These are phyloP conservation scores for Mycena crocata DNA, from an alignment of 768 basidiomycete genomes.

Conservation along the genomic window DNA sequence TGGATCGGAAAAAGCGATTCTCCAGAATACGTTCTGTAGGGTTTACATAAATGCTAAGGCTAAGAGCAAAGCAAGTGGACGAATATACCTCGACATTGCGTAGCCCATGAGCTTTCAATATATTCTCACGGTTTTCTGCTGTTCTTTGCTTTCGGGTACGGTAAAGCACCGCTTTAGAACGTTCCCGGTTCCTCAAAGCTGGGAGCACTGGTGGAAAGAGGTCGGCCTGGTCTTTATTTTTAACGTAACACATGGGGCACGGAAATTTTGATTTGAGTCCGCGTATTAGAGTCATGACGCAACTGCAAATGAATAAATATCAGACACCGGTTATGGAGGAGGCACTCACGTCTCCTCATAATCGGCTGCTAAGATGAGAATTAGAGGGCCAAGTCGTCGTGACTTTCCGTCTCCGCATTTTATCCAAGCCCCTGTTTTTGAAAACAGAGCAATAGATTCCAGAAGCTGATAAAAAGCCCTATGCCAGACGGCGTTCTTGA, in stretches of 20 bases:
- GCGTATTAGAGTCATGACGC: slow-evolving; percentile 51
- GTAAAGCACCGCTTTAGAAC: slow-evolving; percentile 26
- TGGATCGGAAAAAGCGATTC: slow-evolving; percentile 46
- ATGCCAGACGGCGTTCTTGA: slow-evolving; percentile 54
- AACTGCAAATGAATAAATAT: slow-evolving; percentile 37
- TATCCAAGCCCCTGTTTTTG: slow-evolving; percentile 36
- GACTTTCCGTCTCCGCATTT: slow-evolving; percentile 43
- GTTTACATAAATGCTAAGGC: not conserved
- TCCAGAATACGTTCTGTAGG: slow-evolving; percentile 59
- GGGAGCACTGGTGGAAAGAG: slow-evolving; percentile 20
- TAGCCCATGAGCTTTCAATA: slow-evolving; percentile 37
- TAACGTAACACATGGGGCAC: slow-evolving; percentile 53
- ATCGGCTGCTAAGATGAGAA: slow-evolving; percentile 54
- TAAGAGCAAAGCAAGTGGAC: slow-evolving; percentile 8
- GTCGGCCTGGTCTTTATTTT: slow-evolving; percentile 37
- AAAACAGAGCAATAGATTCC: slow-evolving; percentile 33
- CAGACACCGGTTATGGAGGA: not conserved
- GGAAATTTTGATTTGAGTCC: slow-evolving; percentile 44
- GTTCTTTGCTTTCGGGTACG: slow-evolving; percentile 27
- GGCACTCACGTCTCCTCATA: slow-evolving; percentile 59
- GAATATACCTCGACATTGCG: slow-evolving; percentile 35
- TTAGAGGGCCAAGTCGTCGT: slow-evolving; percentile 46
- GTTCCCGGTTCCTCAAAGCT: slow-evolving; percentile 24
- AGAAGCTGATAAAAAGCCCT: slow-evolving; percentile 45
- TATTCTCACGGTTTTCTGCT: slow-evolving; percentile 29